Evolutionary conservation across 202 grass and related monocot species (phyloP), one percentile per base, ranked within the genome.

Genomic region (Thinopyrum obtusiflorum): DNA sequence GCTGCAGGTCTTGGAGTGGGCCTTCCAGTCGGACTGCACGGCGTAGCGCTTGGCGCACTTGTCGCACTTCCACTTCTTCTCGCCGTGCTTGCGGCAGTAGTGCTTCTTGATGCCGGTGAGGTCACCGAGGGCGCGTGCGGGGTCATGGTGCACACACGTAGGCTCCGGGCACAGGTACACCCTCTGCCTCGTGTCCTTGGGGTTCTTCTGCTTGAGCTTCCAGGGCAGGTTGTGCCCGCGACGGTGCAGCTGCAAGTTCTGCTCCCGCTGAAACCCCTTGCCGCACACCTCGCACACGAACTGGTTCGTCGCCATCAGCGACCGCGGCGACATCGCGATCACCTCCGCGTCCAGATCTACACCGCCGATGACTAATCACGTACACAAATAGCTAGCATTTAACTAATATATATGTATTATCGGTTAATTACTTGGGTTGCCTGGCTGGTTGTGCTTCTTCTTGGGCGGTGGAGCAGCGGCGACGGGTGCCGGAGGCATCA

Each of bases 31-130:
- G 7, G 93, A 95, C 89, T 98, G 96, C 40, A 98, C 96, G 13
- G 96, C 96, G 71, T 98, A 98, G 75, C 92, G 90, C 84, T 98
- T 98, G 76, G 88, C 90, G 89, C 96, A 98, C 91, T 98, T 98
- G 71, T 94, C 95, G 68, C 95, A 98, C 83, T 95, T 95, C 95
- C 95, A 98, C 91, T 98, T 98, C 89, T 98, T 98, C 91, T 98
- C 96, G 46, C 96, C 96, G 87, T 98, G 96, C 93, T 98, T 98
- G 62, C 96, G 96, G 88, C 93, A 94, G 86, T 74, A 98, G 86
- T 98, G 96, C 88, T 98, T 98, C 88, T 98, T 98, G 91, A 98
- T 94, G 0, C 95, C 95, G 1, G 95, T 98, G 35, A 98, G 87
- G 89, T 98, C 95, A 18, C 95, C 95, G 17, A 98, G 89, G 3